Percentiles rank a stretch among this genome's conserved stretches.
phyloP scores from a whole-genome alignment of 805 yeast species.

The Kodamaea kaohsiungensis region DNA sequence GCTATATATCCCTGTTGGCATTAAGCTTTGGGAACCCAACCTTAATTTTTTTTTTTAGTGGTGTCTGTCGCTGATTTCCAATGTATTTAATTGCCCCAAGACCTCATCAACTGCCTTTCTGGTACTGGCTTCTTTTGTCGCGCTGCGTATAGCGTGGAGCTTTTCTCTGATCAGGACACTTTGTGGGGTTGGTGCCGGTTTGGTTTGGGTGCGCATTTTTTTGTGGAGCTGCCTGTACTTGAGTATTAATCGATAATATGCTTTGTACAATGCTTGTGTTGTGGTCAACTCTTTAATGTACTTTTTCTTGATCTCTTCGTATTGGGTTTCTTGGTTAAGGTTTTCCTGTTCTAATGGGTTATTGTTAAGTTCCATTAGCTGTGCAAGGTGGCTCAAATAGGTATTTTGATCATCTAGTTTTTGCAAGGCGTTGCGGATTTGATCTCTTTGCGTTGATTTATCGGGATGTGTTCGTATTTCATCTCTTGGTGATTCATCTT shows the following conservation, averaged over 20 bases:
- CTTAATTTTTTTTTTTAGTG: neutral
- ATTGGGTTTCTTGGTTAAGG: conserved; percentile 14
- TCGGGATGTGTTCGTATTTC: neutral
- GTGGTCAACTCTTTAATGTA: conserved; percentile 30
- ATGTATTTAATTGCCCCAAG: neutral
- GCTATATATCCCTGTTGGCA: neutral
- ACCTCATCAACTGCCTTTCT: conserved; percentile 2
- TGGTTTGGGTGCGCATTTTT: neutral
- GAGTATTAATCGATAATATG: conserved; percentile 29
- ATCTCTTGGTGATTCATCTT: too few species aligned
- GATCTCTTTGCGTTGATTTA: neutral
- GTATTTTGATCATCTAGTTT: conserved; percentile 17
- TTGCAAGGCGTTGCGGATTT: conserved; percentile 1
- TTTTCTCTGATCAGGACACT: conserved; percentile 2
- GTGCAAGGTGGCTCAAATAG: conserved; percentile 24
- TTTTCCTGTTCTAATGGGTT: conserved; percentile 12
- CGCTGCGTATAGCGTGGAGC: neutral
- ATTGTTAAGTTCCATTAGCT: conserved; percentile 17
- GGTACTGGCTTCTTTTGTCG: neutral
- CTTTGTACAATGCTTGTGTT: conserved; percentile 29
- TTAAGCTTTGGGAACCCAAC: neutral
- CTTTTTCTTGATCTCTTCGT: conserved; percentile 23
- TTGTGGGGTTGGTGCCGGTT: neutral
- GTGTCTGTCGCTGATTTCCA: neutral
- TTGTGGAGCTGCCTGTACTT: conserved; percentile 23